These are phyloP conservation scores for Tolypocladium nubicola DNA, from an alignment of 2,329 filamentous ascomycete genomes.

Conservation along the genomic window DNA sequence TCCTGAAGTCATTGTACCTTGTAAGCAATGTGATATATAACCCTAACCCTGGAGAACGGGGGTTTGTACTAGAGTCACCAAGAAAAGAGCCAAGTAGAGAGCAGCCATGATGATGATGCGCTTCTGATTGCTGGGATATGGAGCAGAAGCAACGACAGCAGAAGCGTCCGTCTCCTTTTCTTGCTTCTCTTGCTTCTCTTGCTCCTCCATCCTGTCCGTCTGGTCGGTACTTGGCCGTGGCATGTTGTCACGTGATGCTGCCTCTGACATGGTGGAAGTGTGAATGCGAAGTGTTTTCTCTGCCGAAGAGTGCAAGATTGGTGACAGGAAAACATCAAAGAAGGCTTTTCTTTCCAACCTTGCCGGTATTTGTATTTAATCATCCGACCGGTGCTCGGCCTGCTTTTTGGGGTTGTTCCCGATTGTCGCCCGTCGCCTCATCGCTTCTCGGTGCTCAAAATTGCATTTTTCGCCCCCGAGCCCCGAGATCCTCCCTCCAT, in stretches of 20 bases:
- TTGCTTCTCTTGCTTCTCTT: background rate
- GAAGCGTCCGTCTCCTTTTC: background rate
- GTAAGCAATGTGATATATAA: background rate
- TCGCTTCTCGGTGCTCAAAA: background rate
- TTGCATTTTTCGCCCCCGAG: background rate
- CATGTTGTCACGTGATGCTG: background rate
- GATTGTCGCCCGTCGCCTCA: background rate
- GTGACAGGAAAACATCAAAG: background rate
- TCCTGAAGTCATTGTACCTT: background rate
- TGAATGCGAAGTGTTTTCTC: background rate
- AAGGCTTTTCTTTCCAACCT: background rate
- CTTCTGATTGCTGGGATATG: background rate
- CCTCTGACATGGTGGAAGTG: background rate
- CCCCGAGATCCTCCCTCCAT: background rate
- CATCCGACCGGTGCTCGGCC: background rate
- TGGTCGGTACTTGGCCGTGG: background rate
- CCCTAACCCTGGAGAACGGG: too few species aligned
- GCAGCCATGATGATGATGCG: background rate
- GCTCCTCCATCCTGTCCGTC: background rate
- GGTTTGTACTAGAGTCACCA: background rate
- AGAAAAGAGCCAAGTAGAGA: background rate
- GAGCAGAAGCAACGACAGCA: background rate
- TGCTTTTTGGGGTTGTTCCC: background rate
- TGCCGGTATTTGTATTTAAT: background rate
- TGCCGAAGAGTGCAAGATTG: background rate